Conservation (phyloP, 768 basidiomycete species). For the Termitomyces sp. region DNA sequence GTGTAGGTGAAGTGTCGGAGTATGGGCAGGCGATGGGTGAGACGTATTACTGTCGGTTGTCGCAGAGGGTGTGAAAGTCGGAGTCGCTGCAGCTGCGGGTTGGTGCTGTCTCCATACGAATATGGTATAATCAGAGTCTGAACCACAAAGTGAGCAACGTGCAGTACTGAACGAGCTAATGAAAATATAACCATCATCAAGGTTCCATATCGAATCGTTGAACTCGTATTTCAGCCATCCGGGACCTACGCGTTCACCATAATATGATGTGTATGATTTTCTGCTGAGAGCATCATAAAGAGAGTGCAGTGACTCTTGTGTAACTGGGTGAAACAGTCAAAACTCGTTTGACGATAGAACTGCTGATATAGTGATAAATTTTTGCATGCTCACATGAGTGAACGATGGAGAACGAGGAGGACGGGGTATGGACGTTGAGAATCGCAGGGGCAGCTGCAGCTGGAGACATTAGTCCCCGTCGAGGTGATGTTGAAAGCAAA, state of each 20-base stretch:
- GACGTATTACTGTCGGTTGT: constrained; percentile 21
- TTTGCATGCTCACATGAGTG: constrained; percentile 58
- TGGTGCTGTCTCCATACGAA: constrained; percentile 70
- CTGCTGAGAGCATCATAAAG: constrained; percentile 69
- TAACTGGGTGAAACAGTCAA: constrained; percentile 38
- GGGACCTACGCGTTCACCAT: constrained; percentile 57
- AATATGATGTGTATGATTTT: constrained; percentile 55
- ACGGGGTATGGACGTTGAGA: constrained; percentile 73
- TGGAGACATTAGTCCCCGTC: constrained; percentile 17
- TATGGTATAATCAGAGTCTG: constrained; percentile 85
- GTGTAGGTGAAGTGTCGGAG: constrained; percentile 59
- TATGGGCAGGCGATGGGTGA: constrained; percentile 18
- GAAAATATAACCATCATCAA: constrained; percentile 77
- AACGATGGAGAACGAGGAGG: constrained; percentile 66
- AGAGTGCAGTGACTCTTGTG: constrained; percentile 57
- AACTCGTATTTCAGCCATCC: constrained; percentile 89
- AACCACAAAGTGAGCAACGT: background rate
- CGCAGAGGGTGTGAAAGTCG: constrained; percentile 17
- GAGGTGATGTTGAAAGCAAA: constrained; percentile 1
- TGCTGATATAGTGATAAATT: background rate
- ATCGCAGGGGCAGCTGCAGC: constrained; percentile 32
- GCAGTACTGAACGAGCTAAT: background rate
- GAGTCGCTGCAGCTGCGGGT: constrained; percentile 15
- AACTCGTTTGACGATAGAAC: background rate
- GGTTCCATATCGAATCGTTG: constrained; percentile 72